These are phyloP conservation scores for Aspergillus novofumigatus DNA, from an alignment of 2,329 filamentous ascomycete genomes.

Conservation along the genomic window DNA sequence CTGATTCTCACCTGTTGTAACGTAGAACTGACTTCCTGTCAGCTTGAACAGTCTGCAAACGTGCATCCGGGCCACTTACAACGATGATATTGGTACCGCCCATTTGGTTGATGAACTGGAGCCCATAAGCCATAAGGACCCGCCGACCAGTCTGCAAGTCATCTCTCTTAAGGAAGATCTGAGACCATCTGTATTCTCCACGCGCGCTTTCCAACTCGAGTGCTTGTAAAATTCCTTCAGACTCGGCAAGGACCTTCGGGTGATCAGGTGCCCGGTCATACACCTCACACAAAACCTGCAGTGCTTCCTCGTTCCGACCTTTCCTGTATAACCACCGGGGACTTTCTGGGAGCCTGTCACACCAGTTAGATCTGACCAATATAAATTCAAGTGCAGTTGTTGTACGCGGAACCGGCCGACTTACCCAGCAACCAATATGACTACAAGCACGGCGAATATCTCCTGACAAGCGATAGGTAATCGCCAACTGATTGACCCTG, in stretches of 20 bases:
- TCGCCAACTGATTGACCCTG: conserved; percentile 45
- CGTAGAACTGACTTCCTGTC: conserved; percentile 19
- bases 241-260: conserved; percentile 26
- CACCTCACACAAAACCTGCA: conserved; percentile 26
- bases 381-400: neutral
- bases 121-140: conserved; percentile 46
- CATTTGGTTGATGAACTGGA: conserved; percentile 50
- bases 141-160: conserved; percentile 42
- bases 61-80: conserved; percentile 21
- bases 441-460: conserved; percentile 41
- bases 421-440: conserved; percentile 33
- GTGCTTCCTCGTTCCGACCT: conserved; percentile 28
- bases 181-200: conserved; percentile 35
- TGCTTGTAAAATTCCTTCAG: conserved; percentile 40
- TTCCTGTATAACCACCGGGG: conserved; percentile 46
- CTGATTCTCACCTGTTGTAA: conserved; percentile 19
- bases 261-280: conserved; percentile 21
- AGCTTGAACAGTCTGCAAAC: neutral
- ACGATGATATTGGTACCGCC: conserved; percentile 48
- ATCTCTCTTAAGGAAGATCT: conserved; percentile 41
- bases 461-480: conserved; percentile 46
- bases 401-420: neutral
- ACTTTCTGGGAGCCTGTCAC: conserved; percentile 32
- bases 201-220: conserved; percentile 39
- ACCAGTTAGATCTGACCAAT: conserved; percentile 11